Evolutionary conservation across 108 stramenopile genomes (phyloP), one percentile per base, ranked within the genome.

Genomic region (Nitzschia putrida): DNA sequence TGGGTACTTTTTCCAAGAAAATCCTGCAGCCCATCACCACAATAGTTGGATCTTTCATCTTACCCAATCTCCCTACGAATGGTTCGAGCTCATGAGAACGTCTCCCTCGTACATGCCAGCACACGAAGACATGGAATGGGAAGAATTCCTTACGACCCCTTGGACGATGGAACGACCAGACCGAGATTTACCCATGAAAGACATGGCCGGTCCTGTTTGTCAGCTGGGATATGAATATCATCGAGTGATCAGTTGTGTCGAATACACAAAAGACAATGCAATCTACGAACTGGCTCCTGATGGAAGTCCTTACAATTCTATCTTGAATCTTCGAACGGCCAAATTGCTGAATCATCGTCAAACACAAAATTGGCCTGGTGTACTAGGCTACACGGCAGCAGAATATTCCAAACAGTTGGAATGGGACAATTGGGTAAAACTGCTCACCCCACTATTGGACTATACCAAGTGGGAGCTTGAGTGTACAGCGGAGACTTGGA

Each of bases 71-170:
- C 57, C 73, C 12, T 83, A 77, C 53, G 79, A 82, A 51, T 86
- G 85, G 85, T 64, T 84, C 43, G 79, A 86, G 49, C 53, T 64
- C 25, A 86, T 86, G 85, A 39, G 85, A 13, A 52, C 29, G n/a
- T 71, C 68, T 67, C 85, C 85, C 26, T 64, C 74, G 18, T 80
- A 84, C 70, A 81, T 81, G 14, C 85, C 85, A 11, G 29, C 29
- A 34, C 29, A 34, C 57, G 64, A 7, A 83, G 84, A 55, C 39
- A 42, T 26, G 70, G 71, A 42, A 53, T 86, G 83, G 83, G 20
- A 54, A 5, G 83, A 79, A 11, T 86, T 86, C 72, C 65, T 86
- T 11, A 55, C 64, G 11, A 59, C 78, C 26, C 65, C 72, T 26
- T 86, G 85, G 85, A 69, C 75, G 42, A 64, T 72, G 53, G 72